These are phyloP conservation scores for Astrephomene gubernaculifera DNA, from an alignment of 139 green algal genomes.

Conservation along the genomic window DNA sequence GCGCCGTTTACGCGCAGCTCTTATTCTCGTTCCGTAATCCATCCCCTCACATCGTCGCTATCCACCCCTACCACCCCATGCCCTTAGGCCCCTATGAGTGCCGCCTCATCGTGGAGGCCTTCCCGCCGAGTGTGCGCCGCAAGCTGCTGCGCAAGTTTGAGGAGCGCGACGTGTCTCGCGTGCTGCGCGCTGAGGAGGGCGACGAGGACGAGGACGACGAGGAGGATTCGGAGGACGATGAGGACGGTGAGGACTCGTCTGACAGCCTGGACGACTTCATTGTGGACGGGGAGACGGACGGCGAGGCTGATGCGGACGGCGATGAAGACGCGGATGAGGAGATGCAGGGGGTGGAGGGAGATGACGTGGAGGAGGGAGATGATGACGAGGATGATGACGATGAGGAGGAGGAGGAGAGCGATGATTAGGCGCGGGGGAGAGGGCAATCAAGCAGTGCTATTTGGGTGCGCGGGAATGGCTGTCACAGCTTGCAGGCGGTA, in stretches of 20 bases:
- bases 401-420: neutral
- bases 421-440: too few relatives aligned
- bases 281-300: neutral
- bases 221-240: slow-evolving; percentile 15
- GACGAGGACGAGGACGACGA: neutral
- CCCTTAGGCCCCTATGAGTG: slow-evolving; percentile 18
- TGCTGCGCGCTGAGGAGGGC: neutral
- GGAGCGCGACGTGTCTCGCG: neutral
- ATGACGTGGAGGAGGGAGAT: neutral
- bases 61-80: neutral
- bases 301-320: neutral
- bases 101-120: slow-evolving; percentile 12
- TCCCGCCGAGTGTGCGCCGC: neutral
- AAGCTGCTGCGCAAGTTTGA: slow-evolving; percentile 17
- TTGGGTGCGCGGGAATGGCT: too few relatives aligned
- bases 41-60: neutral
- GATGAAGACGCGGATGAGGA: slow-evolving; percentile 3
- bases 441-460: too few relatives aligned
- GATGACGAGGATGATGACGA: neutral
- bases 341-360: neutral
- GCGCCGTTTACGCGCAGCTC: too few relatives aligned
- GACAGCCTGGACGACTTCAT: slow-evolving; percentile 32
- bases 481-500: too few relatives aligned
- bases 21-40: too few relatives aligned
- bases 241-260: neutral